Evolutionary conservation across 305 asterid species (phyloP), one percentile per base, ranked within the genome.

Genomic region (Lippia alba): DNA sequence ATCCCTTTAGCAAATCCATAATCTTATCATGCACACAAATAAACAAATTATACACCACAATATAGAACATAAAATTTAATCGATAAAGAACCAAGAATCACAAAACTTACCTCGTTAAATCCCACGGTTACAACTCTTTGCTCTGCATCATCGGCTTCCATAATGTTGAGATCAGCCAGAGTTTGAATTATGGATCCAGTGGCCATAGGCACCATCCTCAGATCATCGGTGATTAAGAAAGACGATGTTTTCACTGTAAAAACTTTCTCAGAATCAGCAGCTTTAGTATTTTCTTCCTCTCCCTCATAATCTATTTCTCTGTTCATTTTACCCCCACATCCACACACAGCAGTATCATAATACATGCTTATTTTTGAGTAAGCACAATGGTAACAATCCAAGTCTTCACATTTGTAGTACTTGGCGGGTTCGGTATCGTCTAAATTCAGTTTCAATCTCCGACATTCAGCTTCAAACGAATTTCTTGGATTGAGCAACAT

Each of bases 1-100:
- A 67, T 3, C 64, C 58, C 73, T 57, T 69, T 15, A 79, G 56
- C 64, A 79, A 69, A 46, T 58, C 61, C 54, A 61, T 45, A 49
- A 74, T 16, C 79, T 74, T 19, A 36, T 44, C 49, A 44, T 44
- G 49, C 12, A 44, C 7, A 44, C 49, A 44, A 2, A 44, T 44
- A 10, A 36, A 5, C 6, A 36, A 36, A 36, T 4, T 36, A 36
- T 5, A 24, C n/a, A 24, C 3, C 3, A 24, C 30, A 24, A 24
- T 24, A 24, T 39, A 9, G 45, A 39, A 5, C 9, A 39, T 1
- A 9, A 6, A 9, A 3, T 4, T 39, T 1, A 5, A 39, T 44
- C 1, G 49, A 44, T 2, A 36, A 36, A 10, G 49, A 8, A 44
- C 49, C 0, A 36, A 4, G 41, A 36, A 8, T 36, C 6, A 36